These are phyloP conservation scores for Musa acuminata DNA, from an alignment of 176 grass and related monocot species.

Conservation along the genomic window DNA sequence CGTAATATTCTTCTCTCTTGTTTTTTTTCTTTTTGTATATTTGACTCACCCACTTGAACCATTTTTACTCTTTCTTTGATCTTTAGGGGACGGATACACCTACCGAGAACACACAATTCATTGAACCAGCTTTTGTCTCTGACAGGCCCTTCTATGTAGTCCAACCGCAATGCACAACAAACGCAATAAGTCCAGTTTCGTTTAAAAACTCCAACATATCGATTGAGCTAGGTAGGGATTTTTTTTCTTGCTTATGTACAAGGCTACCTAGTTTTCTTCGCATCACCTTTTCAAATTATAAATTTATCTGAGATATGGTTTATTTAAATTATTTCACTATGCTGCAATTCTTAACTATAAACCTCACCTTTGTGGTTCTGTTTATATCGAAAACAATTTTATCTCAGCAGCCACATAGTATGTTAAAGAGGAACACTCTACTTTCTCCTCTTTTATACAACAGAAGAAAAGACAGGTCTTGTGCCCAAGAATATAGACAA, in stretches of 20 bases:
- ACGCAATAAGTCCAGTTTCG: slow-evolving; percentile 27
- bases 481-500: too few relatives aligned
- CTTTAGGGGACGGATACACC: slow-evolving; percentile 52
- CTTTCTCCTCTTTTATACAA: not conserved
- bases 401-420: not conserved
- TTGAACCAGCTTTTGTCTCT: slow-evolving; percentile 61
- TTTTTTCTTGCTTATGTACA: not conserved
- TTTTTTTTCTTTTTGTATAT: too few relatives aligned
- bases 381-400: not conserved
- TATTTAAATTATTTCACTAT: not conserved
- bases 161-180: slow-evolving; percentile 41
- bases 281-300: not conserved
- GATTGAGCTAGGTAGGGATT: slow-evolving; percentile 36
- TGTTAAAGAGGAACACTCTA: not conserved
- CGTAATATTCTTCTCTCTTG: slow-evolving; percentile 29
- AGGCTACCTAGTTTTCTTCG: not conserved
- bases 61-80: slow-evolving; percentile 1
- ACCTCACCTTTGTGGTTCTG: not conserved
- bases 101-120: slow-evolving; percentile 32
- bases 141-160: slow-evolving; percentile 43
- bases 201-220: slow-evolving; percentile 15
- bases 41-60: not conserved
- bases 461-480: too few relatives aligned
- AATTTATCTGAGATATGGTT: not conserved
- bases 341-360: not conserved